These are phyloP conservation scores for Herpetospermum pedunculosum DNA, from an alignment of 306 rosid genomes.

Conservation along the genomic window DNA sequence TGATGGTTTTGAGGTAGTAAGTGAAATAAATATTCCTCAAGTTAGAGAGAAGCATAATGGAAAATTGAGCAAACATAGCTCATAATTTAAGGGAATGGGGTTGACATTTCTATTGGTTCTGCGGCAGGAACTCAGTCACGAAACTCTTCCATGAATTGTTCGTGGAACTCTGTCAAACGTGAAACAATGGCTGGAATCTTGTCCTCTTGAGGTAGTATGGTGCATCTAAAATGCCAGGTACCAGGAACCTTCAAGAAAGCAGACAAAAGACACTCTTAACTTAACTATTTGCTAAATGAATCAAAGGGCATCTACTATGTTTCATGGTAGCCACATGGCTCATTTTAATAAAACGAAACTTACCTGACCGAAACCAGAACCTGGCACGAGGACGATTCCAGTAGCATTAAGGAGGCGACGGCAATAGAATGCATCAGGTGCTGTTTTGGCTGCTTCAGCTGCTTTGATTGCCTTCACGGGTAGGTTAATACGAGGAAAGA, in stretches of 20 bases:
- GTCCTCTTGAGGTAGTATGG: slow-evolving; percentile 92
- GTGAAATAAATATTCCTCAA: background rate
- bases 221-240: slow-evolving; percentile 97
- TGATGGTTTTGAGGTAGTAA: background rate
- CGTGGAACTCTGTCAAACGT: slow-evolving; percentile 76
- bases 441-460: slow-evolving; percentile 45
- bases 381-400: slow-evolving; percentile 80
- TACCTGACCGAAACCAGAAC: slow-evolving; percentile 95
- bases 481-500: slow-evolving; percentile 54
- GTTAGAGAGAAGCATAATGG: background rate
- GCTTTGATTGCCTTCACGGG: slow-evolving; percentile 73
- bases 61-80: background rate
- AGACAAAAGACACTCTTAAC: slow-evolving; percentile 6
- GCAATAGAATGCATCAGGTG: slow-evolving; percentile 75
- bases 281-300: slow-evolving; percentile 3
- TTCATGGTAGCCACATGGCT: background rate
- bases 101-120: background rate
- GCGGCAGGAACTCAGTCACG: slow-evolving; percentile 29
- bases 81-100: background rate
- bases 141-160: slow-evolving; percentile 58
- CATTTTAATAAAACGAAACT: background rate
- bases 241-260: slow-evolving; percentile 62
- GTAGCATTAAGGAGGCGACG: slow-evolving; percentile 62
- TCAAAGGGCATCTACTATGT: background rate
- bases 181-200: slow-evolving; percentile 73